Evolutionary conservation across 495 filamentous ascomycete species (phyloP).

Genomic region (Aspergillus campestris): DNA sequence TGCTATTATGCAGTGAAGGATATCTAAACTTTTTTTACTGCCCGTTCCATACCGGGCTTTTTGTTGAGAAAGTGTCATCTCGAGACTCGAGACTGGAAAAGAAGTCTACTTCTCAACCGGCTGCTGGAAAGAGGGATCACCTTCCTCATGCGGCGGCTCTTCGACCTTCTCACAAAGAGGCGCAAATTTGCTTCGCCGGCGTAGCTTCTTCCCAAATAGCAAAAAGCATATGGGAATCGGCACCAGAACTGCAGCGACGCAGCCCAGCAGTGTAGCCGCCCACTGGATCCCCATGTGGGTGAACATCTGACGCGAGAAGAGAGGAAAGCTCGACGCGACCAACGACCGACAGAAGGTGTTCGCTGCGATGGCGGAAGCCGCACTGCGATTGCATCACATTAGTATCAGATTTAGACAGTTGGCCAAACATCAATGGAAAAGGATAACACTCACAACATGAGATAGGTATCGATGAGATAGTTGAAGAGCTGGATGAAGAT

Average conservation of each 20-base stretch:
- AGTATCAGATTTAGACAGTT: too few relatives aligned
- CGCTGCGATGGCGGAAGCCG: conserved; percentile 79
- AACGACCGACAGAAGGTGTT: conserved; percentile 80
- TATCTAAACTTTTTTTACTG: too few relatives aligned
- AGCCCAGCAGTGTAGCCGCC: conserved; percentile 69
- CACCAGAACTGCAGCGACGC: conserved; percentile 56
- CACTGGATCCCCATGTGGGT: conserved; percentile 66
- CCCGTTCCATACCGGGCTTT: too few relatives aligned
- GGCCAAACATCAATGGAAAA: conserved; percentile 8
- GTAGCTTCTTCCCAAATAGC: conserved; percentile 26
- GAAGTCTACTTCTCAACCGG: too few relatives aligned
- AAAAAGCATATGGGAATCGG: conserved; percentile 55
- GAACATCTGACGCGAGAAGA: conserved; percentile 78
- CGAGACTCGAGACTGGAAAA: too few relatives aligned
- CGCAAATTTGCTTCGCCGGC: conserved; percentile 31
- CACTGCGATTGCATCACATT: conserved; percentile 24
- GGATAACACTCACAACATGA: conserved; percentile 61
- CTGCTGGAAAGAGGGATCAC: not conserved
- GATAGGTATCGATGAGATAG: conserved; percentile 81
- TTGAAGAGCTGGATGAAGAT: conserved; percentile 82
- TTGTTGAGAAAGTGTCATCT: too few relatives aligned
- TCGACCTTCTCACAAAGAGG: conserved; percentile 45
- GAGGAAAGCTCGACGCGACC: conserved; percentile 67
- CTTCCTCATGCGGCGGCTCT: conserved; percentile 13
- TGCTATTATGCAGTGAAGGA: too few relatives aligned